Evolutionary conservation across 345 rosid genomes (phyloP).

Genomic region (Salix caprea): DNA sequence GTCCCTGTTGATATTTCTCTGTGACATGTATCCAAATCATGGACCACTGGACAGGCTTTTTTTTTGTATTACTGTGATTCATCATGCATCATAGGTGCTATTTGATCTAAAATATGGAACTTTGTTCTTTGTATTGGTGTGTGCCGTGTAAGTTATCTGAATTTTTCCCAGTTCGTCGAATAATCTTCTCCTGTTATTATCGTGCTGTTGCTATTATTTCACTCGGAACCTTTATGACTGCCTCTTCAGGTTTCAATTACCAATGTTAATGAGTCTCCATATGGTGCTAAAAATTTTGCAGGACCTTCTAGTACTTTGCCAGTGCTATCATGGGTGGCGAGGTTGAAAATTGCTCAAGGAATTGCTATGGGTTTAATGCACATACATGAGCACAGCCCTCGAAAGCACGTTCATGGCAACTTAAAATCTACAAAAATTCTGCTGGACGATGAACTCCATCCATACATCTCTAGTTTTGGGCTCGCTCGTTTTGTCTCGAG

Average conservation of each 20-base stretch:
- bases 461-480: slow-evolving; percentile 75
- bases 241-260: background rate
- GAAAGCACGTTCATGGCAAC: slow-evolving; percentile 76
- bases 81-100: background rate
- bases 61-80: background rate
- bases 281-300: slow-evolving; percentile 20
- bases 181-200: background rate
- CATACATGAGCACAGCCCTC: slow-evolving; percentile 73
- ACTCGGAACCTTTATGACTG: background rate
- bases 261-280: background rate
- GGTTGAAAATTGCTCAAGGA: slow-evolving; percentile 87
- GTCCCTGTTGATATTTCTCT: background rate
- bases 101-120: background rate
- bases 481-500: slow-evolving; percentile 52
- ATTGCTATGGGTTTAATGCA: slow-evolving; percentile 74
- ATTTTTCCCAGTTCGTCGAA: background rate
- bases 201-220: background rate
- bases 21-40: slow-evolving; percentile 2
- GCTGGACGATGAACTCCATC: slow-evolving; percentile 75
- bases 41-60: slow-evolving; percentile 15
- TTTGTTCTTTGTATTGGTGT: background rate
- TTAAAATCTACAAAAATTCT: slow-evolving; percentile 78
- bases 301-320: slow-evolving; percentile 44
- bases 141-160: background rate
- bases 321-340: slow-evolving; percentile 63